These are phyloP conservation scores for Apiospora saccharicola DNA, from an alignment of 2,329 filamentous ascomycete genomes.

Conservation along the genomic window DNA sequence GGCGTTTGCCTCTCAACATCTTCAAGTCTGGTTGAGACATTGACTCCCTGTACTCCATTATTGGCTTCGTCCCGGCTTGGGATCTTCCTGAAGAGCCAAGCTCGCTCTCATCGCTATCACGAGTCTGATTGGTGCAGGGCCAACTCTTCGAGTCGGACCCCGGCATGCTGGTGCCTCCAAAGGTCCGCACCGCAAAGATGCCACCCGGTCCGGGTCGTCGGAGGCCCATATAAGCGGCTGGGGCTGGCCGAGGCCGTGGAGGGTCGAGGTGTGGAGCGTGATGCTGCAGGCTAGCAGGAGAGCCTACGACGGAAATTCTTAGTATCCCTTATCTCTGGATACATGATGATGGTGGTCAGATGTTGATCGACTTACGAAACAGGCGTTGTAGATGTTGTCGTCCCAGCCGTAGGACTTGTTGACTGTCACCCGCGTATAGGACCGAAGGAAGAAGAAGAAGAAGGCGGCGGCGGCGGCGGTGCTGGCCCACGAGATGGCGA, in stretches of 20 bases:
- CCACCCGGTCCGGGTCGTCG: neutral
- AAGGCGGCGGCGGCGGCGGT: slow-evolving; percentile 1
- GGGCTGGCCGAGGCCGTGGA: slow-evolving; percentile 23
- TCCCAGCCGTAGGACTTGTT: slow-evolving; percentile 24
- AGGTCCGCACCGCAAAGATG: slow-evolving; percentile 11
- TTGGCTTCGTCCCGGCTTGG: neutral
- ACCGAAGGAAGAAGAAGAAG: slow-evolving; percentile 12
- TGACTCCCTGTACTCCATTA: neutral
- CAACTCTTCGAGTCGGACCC: neutral
- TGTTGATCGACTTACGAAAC: slow-evolving; percentile 12
- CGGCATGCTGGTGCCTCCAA: slow-evolving; percentile 10
- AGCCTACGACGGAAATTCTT: neutral
- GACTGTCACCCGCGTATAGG: slow-evolving; percentile 23
- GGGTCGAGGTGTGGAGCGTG: slow-evolving; percentile 20
- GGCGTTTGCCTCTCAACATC: neutral
- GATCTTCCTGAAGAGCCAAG: neutral
- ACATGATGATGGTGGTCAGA: no score
- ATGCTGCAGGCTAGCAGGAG: slow-evolving; percentile 21
- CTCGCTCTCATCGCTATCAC: neutral
- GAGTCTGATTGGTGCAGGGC: neutral
- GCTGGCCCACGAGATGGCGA: slow-evolving; percentile 21
- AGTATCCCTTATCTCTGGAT: no score
- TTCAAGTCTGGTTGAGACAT: neutral
- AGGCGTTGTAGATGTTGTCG: slow-evolving; percentile 25
- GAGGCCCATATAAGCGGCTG: neutral